phyloP scores from a whole-genome alignment of 2,329 filamentous ascomycete genomes.

The Paecilomyces sp. region DNA sequence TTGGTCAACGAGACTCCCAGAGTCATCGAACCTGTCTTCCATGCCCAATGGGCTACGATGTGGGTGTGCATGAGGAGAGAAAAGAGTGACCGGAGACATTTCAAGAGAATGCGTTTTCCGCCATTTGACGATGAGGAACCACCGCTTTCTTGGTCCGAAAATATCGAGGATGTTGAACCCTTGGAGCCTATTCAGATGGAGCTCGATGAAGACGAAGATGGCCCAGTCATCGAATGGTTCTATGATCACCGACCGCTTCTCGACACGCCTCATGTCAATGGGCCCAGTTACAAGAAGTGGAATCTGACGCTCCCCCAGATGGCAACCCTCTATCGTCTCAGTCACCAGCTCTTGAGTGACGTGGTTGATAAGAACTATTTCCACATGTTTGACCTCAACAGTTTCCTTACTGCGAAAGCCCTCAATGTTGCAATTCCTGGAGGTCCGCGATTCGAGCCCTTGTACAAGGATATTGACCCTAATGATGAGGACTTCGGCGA shows the following conservation, averaged over 20 bases:
- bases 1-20: conserved; percentile 93
- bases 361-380: conserved; percentile 96
- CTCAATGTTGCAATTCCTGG: conserved; percentile 97
- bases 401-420: conserved; percentile 92
- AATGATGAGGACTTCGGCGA: conserved; percentile 99
- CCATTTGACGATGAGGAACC: conserved; percentile 98
- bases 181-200: conserved; percentile 98
- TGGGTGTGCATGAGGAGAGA: conserved; percentile 98
- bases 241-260: conserved; percentile 88
- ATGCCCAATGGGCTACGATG: conserved; percentile 99
- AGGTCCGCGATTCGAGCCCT: conserved; percentile 88
- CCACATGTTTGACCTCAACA: conserved; percentile 92
- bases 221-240: conserved; percentile 90
- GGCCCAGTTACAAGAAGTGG: conserved; percentile 94
- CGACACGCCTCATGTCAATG: conserved; percentile 90
- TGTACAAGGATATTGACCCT: conserved; percentile 98
- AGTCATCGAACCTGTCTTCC: conserved; percentile 95
- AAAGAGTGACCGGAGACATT: conserved; percentile 90
- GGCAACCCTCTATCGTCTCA: conserved; percentile 88
- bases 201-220: conserved; percentile 87
- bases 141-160: conserved; percentile 95
- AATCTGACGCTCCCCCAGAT: conserved; percentile 90
- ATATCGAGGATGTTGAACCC: conserved; percentile 96
- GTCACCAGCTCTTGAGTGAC: conserved; percentile 83
- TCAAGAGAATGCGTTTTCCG: conserved; percentile 98